Percentiles rank a stretch among this genome's conserved stretches.
phyloP scores from a whole-genome alignment of 345 rosid genomes.

The Clausena lansium region DNA sequence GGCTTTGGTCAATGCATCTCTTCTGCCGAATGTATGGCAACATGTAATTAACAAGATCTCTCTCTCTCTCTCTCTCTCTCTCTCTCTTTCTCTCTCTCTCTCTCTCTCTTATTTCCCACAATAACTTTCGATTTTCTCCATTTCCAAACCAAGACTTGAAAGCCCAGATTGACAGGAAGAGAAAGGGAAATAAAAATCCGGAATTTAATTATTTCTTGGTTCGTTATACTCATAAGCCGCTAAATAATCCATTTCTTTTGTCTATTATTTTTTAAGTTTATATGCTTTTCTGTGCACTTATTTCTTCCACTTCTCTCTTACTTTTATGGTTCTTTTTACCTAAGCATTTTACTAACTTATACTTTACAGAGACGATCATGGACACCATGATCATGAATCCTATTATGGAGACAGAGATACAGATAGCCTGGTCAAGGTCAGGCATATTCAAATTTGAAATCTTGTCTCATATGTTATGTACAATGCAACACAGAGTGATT shows the following conservation, averaged over 20 bases:
- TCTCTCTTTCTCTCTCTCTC: neutral
- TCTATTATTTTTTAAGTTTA: neutral
- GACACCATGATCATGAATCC: constrained; percentile 95
- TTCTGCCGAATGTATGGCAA: neutral
- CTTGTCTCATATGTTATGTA: neutral
- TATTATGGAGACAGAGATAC: constrained; percentile 99
- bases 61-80: neutral
- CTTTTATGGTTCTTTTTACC: constrained; percentile 1
- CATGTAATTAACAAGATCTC: neutral
- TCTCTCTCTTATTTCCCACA: neutral
- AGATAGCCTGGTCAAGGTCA: constrained; percentile 87
- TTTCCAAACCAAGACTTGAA: neutral
- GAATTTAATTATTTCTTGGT: neutral
- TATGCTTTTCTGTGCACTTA: neutral
- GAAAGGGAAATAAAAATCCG: neutral
- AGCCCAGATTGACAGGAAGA: neutral
- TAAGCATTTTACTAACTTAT: constrained; percentile 14
- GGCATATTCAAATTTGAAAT: constrained; percentile 14
- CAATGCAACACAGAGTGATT: neutral
- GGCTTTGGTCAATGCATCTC: neutral
- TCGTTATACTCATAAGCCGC: neutral
- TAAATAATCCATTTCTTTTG: neutral
- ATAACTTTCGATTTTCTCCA: neutral
- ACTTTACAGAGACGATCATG: constrained; percentile 73
- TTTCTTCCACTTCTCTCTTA: neutral